Base-by-base conservation (phyloP, 306 rosid species). In the Trifolium fragiferum region DNA sequence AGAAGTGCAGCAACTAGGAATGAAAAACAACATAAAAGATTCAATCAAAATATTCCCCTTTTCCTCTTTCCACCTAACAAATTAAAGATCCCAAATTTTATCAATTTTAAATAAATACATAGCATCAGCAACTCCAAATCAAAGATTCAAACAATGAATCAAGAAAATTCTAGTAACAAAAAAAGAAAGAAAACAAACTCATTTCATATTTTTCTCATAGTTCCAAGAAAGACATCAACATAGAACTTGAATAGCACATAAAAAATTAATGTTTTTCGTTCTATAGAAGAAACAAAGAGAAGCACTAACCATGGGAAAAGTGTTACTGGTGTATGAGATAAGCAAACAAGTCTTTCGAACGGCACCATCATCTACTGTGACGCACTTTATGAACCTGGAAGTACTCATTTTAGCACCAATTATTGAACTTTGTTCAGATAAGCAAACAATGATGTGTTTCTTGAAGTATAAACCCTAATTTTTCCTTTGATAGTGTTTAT, bases 311-410 rank as follows among this genome's bases (percentile, higher is more conserved):
- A 96, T 91, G 20, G 97, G 98, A 85, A 93, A 91, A 82, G 98
- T 93, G 84, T 91, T 93, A 90, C 96, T 93, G 80, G 98, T 93
- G 81, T 93, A 90, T 66, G 98, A 93, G 80, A 93, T 93, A 68
- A 91, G 98, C 98, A 93, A 89, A 84, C 98, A 93, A 75, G 98
- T 93, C 81, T 93, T 91, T 78, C 98, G 97, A 33, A 93, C 97
- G 2, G 98, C 98, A 37, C 98, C 97, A 44, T 93, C 98, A 38
- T 97, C 98, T 0, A 93, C 98, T 0, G 98, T 93, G 51, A 93
- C 98, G 46, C 98, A 93, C 90, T 93, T 93, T 9, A 93, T 91
- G 79, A 91, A 93, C 90, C 93, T 91, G 3, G 98, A 91, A 19
- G 87, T 97, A 79, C 98, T 93, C 98, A 93, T n/a, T n/a, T n/a